These are phyloP conservation scores for Ustilago sp. DNA, from an alignment of 1,284 basidiomycete genomes.

Conservation along the genomic window DNA sequence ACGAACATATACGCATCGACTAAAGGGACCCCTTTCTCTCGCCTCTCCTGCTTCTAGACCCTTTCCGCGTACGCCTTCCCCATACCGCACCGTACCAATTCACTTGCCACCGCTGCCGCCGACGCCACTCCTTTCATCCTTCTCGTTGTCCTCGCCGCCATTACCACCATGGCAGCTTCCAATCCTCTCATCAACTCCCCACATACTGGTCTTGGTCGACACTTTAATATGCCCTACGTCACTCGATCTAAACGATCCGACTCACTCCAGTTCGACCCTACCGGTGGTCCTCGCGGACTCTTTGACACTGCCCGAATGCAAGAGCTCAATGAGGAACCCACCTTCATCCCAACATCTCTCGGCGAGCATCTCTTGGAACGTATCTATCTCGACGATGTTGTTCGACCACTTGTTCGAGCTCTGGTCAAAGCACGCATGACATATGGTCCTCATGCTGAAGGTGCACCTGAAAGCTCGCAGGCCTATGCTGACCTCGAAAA, in stretches of 20 bases:
- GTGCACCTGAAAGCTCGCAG: conserved; percentile 20
- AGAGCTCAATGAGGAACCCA: conserved; percentile 29
- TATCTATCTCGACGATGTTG: conserved; percentile 54
- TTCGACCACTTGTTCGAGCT: conserved; percentile 47
- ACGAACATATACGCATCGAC: conserved; percentile 49
- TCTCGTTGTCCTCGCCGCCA: background rate
- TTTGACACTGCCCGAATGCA: conserved; percentile 21
- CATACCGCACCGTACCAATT: background rate
- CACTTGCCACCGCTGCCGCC: background rate
- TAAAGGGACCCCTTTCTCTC: conserved; percentile 16
- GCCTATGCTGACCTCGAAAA: conserved; percentile 50
- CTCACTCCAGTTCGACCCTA: conserved; percentile 15
- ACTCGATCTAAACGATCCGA: conserved; percentile 40
- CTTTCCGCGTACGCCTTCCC: background rate
- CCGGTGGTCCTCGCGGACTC: conserved; percentile 10
- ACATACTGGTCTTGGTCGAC: conserved; percentile 18
- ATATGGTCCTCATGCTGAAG: conserved; percentile 11
- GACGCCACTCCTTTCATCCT: background rate
- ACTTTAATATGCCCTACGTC: conserved; percentile 16
- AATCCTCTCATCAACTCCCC: conserved; percentile 40
- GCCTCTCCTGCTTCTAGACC: background rate
- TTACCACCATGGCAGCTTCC: conserved; percentile 34
- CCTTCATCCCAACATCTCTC: conserved; percentile 45
- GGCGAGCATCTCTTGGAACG: conserved; percentile 48
- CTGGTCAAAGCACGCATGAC: conserved; percentile 49